Evolutionary conservation across 1,284 basidiomycete species (phyloP), one percentile per base, ranked within the genome.

Genomic region (Xanthoconium separans): DNA sequence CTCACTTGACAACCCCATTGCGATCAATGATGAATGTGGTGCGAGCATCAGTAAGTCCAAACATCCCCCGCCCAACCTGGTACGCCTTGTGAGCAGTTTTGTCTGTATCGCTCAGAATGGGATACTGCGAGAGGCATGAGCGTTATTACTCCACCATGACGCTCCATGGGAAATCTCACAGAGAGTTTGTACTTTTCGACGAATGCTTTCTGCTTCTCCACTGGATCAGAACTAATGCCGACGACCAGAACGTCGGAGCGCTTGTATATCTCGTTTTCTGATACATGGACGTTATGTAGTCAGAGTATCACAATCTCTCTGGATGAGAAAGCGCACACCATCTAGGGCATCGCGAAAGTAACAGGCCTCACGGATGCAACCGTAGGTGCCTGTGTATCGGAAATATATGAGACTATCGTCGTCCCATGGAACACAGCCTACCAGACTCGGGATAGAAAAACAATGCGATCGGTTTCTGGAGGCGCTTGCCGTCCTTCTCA

Each of bases 301-400:
- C 18, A 43, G 41, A 37, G n/a, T 8, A 16, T 15, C 15, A 9
- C 18, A 40, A 41, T 45, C 39, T 39, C 15, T 47, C 36, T 33
- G n/a, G 49, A 41, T 18, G 43, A 56, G 45, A 54, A 2, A n/a
- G 22, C 15, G 65, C 77, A 57, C 52, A 86, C 86, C 80, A 47
- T 76, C 78, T 49, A 90, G 72, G 4, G 87, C 87, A 73, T 92
- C 87, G 24, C 90, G 80, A 70, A 93, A 91, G 50, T 83, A 77
- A 61, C 89, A 91, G 1, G 86, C 89, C 69, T 93, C 84, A 63
- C 79, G 84, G 10, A 87, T 92, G 69, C 91, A 92, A 5, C 86
- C 88, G 55, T 75, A 84, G 1, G 87, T 81, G 4, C 85, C 89
- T 89, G 58, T 20, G 33, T 24, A 41, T 51, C 13, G 20, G 48